A percentile compares a stretch with the other conserved stretches of the same genome.
These are phyloP conservation scores for Jaenimonas drosophilae DNA, from an alignment of 208 protist genomes.

Conservation along the genomic window DNA sequence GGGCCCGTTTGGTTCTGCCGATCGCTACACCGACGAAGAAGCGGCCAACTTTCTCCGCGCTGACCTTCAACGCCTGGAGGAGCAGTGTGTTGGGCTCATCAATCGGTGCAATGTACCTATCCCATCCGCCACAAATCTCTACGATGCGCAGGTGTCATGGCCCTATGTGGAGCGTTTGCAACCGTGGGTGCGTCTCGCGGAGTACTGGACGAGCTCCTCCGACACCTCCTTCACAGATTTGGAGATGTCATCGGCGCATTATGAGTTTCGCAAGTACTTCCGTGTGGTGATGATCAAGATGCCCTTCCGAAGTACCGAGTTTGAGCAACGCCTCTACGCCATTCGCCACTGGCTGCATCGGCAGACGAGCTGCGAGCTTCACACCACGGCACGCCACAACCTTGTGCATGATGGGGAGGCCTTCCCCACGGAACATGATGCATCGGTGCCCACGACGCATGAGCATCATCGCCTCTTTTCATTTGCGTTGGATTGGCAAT, in stretches of 20 bases:
- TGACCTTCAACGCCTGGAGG: constrained; percentile 57
- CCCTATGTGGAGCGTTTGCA: constrained; percentile 76
- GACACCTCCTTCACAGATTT: constrained; percentile 79
- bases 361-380: constrained; percentile 80
- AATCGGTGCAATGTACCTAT: constrained; percentile 79
- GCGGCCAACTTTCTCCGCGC: constrained; percentile 71
- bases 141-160: constrained; percentile 77
- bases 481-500: constrained; percentile 85
- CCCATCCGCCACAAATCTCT: constrained; percentile 63
- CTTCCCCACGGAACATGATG: constrained; percentile 79
- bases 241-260: constrained; percentile 85
- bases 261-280: constrained; percentile 87
- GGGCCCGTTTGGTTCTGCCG: constrained; percentile 51
- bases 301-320: constrained; percentile 84
- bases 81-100: constrained; percentile 70
- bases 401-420: constrained; percentile 71
- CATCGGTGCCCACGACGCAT: constrained; percentile 35
- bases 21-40: constrained; percentile 67
- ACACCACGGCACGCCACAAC: constrained; percentile 74
- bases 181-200: constrained; percentile 79
- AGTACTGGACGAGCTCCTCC: constrained; percentile 84
- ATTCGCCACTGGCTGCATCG: constrained; percentile 86
- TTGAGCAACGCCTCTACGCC: constrained; percentile 85
- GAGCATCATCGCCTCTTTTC: constrained; percentile 88
- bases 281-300: constrained; percentile 78